Conservation (phyloP, 805 yeast genomes). For the Komagataella pastoris region DNA sequence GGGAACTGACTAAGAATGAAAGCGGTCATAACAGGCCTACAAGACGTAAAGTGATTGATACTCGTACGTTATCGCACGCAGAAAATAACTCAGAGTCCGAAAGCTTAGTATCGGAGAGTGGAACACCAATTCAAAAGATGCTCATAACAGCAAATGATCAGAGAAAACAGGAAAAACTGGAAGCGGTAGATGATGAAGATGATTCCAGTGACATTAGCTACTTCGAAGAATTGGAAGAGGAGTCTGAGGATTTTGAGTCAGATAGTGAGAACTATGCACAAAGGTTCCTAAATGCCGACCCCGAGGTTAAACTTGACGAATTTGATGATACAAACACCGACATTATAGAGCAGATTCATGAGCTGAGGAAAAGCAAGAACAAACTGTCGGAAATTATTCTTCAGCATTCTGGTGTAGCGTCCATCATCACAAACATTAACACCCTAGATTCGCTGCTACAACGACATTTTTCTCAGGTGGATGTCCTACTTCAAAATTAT, state of each 20-base stretch:
- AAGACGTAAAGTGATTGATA: background rate
- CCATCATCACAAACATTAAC: background rate
- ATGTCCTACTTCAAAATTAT: background rate
- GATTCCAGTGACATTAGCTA: background rate
- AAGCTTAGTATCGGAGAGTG: background rate
- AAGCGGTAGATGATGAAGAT: background rate
- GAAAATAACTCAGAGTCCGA: background rate
- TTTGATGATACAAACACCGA: background rate
- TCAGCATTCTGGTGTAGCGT: background rate
- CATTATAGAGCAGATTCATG: background rate
- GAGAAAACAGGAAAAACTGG: background rate
- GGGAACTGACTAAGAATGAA: background rate
- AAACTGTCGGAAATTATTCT: background rate
- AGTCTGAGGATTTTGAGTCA: background rate
- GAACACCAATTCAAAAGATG: background rate
- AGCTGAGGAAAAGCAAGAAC: background rate
- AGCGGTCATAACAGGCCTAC: background rate
- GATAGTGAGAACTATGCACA: background rate
- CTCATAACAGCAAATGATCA: background rate
- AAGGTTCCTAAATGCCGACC: background rate
- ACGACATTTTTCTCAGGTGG: background rate
- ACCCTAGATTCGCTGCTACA: background rate
- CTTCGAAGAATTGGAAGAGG: background rate
- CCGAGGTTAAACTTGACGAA: background rate
- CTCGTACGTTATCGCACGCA: background rate